phyloP scores from a whole-genome alignment of 805 yeast genomes.

The Suhomyces sp. region DNA sequence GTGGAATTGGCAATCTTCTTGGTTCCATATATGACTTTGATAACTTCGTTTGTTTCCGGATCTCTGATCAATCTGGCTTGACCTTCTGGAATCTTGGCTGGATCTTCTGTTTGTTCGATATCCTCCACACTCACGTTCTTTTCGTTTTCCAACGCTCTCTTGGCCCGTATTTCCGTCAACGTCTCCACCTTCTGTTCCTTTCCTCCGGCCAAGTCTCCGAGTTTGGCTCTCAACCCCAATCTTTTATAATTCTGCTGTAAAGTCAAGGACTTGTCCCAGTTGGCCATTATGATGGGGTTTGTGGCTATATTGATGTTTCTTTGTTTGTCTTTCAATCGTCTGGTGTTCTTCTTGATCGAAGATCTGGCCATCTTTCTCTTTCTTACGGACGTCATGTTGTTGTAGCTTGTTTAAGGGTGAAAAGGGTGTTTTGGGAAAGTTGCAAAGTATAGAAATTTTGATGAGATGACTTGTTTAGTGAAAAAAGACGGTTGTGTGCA shows the following conservation, averaged over 20 bases:
- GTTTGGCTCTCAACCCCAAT: constrained; percentile 69
- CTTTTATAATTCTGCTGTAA: constrained; percentile 82
- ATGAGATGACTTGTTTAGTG: constrained; percentile 8
- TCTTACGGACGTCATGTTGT: constrained; percentile 68
- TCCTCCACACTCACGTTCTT: constrained; percentile 37
- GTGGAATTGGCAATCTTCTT: constrained; percentile 32
- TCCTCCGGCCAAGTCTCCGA: constrained; percentile 79
- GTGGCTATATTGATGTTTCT: constrained; percentile 63
- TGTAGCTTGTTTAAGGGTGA: neutral
- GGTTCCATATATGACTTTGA: constrained; percentile 69
- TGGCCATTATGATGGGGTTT: constrained; percentile 79
- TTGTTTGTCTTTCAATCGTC: constrained; percentile 68
- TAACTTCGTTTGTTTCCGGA: constrained; percentile 59
- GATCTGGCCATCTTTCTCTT: constrained; percentile 80
- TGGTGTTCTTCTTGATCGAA: constrained; percentile 65
- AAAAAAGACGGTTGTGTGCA: too few relatives aligned
- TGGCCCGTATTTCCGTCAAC: constrained; percentile 35
- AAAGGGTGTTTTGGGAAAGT: neutral
- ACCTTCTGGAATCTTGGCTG: constrained; percentile 68
- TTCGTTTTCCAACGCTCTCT: constrained; percentile 24
- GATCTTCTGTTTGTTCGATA: constrained; percentile 47
- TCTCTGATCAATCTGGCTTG: constrained; percentile 77
- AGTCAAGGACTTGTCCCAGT: constrained; percentile 87
- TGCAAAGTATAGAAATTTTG: neutral
- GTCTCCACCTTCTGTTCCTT: constrained; percentile 55